phyloP scores from a whole-genome alignment of 129 eudicot genomes.

The Tagetes patula region DNA sequence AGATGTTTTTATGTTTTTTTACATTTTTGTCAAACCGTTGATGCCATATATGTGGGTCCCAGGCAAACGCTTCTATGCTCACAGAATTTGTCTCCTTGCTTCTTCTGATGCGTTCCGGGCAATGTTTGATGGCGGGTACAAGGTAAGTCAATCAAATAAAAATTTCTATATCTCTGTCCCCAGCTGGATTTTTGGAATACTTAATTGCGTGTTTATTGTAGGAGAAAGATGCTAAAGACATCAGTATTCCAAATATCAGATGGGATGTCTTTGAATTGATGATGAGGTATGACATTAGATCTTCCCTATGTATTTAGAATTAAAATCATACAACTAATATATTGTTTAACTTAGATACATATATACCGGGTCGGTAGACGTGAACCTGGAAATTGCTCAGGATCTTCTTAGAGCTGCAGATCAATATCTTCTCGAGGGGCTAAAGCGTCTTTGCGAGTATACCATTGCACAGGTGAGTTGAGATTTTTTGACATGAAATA shows the following conservation, averaged over 20 bases:
- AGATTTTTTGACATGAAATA: no score
- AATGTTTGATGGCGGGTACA: constrained; percentile 74
- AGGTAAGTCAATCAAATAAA: constrained; percentile 29
- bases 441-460: constrained; percentile 65
- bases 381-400: constrained; percentile 58
- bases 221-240: constrained; percentile 70
- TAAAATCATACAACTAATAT: neutral
- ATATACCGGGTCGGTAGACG: constrained; percentile 59
- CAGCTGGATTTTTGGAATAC: neutral
- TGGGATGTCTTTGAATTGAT: constrained; percentile 69
- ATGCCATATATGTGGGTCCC: constrained; percentile 2
- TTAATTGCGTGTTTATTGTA: constrained; percentile 11
- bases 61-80: constrained; percentile 70
- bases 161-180: neutral
- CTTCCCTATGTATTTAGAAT: neutral
- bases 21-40: neutral
- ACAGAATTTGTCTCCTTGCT: constrained; percentile 67
- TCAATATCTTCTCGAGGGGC: constrained; percentile 64
- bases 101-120: constrained; percentile 77
- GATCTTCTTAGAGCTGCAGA: constrained; percentile 70
- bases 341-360: constrained; percentile 37
- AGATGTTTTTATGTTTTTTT: neutral
- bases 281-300: constrained; percentile 48
- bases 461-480: constrained; percentile 58
- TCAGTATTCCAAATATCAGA: constrained; percentile 58